phyloP scores from a whole-genome alignment of 2,329 filamentous ascomycete genomes.

The Zarea fungicola region DNA sequence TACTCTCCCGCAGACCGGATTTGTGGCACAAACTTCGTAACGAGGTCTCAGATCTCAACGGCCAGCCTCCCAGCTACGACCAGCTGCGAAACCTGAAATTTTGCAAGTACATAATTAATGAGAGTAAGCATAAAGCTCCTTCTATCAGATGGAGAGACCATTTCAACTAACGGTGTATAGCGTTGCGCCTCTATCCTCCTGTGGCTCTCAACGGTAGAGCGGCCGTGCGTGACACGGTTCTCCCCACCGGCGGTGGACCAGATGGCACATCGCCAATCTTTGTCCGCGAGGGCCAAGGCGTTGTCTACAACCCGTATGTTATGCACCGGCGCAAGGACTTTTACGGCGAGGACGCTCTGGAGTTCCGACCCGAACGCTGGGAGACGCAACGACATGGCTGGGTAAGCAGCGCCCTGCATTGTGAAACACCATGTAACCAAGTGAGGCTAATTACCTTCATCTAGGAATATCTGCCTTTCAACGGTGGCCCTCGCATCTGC shows the following conservation, averaged over 20 bases:
- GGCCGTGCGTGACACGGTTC: conserved; percentile 25
- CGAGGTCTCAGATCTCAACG: neutral
- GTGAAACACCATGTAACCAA: too few relatives aligned
- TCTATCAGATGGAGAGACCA: conserved; percentile 15
- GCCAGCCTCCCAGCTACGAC: neutral
- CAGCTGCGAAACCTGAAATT: neutral
- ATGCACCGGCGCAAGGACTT: conserved; percentile 30
- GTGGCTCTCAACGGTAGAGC: conserved; percentile 29
- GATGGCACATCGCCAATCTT: conserved; percentile 28
- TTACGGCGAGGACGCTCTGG: conserved; percentile 29
- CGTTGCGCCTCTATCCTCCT: conserved; percentile 28
- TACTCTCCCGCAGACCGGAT: conserved; percentile 14
- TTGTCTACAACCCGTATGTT: conserved; percentile 21
- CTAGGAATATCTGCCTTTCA: conserved; percentile 30
- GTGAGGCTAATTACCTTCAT: neutral
- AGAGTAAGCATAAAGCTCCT: conserved; percentile 14
- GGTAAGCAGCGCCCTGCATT: too few relatives aligned
- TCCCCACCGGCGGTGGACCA: conserved; percentile 31
- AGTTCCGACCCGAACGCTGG: conserved; percentile 34
- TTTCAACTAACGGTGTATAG: neutral
- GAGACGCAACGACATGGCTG: conserved; percentile 24
- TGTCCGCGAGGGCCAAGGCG: conserved; percentile 23
- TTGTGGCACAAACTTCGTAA: conserved; percentile 9
- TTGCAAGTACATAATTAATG: conserved; percentile 3
- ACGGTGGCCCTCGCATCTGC: conserved; percentile 31